Conservation (phyloP, 2,329 filamentous ascomycete species). For the Alternaria tenuissima region DNA sequence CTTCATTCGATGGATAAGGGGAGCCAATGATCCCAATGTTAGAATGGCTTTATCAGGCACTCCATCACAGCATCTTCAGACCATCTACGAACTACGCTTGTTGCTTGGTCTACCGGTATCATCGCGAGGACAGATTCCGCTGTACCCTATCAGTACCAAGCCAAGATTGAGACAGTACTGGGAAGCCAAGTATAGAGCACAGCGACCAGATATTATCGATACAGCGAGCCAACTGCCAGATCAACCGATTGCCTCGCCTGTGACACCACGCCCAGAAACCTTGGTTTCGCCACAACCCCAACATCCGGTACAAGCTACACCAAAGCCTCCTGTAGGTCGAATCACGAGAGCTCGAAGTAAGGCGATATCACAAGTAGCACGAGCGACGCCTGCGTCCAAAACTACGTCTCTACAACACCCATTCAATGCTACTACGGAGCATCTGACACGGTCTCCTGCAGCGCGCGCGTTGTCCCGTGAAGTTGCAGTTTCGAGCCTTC, state of each 20-base stretch:
- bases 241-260: neutral
- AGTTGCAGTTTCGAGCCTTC: too few species aligned
- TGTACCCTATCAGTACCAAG: slow-evolving; percentile 20
- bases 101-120: slow-evolving; percentile 21
- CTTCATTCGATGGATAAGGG: slow-evolving; percentile 26
- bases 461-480: neutral
- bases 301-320: too few species aligned
- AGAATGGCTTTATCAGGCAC: slow-evolving; percentile 12
- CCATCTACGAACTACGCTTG: slow-evolving; percentile 21
- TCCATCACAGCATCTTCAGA: slow-evolving; percentile 19
- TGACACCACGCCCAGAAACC: neutral
- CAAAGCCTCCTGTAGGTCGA: neutral
- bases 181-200: neutral
- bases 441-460: too few species aligned
- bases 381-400: neutral
- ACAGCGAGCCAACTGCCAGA: neutral
- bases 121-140: slow-evolving; percentile 20
- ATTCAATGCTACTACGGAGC: neutral
- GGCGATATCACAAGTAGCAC: neutral
- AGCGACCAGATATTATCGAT: neutral
- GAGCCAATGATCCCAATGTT: slow-evolving; percentile 9
- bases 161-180: slow-evolving; percentile 13
- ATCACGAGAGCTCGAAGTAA: neutral
- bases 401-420: neutral
- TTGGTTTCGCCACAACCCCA: neutral